Percentiles rank a stretch among this genome's conserved stretches.
Evolutionary conservation across 495 filamentous ascomycete species (phyloP).

Genomic region (Tuber brumale): DNA sequence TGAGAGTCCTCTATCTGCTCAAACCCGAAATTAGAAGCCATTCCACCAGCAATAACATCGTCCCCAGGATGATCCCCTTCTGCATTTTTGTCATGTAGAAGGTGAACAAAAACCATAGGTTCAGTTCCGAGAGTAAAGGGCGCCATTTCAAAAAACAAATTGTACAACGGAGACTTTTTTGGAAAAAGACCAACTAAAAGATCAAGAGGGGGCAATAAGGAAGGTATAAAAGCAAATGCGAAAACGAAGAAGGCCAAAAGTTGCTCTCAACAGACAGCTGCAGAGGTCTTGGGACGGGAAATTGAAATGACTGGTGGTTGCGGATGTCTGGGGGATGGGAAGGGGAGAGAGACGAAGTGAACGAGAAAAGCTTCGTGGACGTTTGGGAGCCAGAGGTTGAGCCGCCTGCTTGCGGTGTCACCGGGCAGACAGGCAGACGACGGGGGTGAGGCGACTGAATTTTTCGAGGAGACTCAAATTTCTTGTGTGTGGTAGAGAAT

Average conservation of each 20-base stretch:
- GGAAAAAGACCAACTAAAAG: conserved; percentile 11
- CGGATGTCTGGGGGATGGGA: neutral
- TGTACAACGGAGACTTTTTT: conserved; percentile 7
- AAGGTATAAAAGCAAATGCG: neutral
- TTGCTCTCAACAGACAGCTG: neutral
- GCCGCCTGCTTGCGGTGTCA: neutral
- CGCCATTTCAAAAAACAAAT: conserved; percentile 21
- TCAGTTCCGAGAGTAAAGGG: conserved; percentile 9
- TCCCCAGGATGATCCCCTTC: conserved; percentile 6
- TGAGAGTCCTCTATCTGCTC: conserved; percentile 81
- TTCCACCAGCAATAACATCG: conserved; percentile 4
- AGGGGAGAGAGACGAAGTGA: neutral
- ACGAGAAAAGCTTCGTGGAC: neutral
- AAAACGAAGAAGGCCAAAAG: neutral
- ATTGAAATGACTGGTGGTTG: neutral
- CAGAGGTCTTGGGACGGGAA: neutral
- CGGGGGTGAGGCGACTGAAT: neutral
- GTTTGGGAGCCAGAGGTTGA: neutral
- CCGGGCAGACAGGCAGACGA: neutral
- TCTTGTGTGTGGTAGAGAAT: neutral
- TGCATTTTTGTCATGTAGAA: conserved; percentile 21
- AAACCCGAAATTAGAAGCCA: conserved; percentile 36
- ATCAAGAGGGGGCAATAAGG: neutral
- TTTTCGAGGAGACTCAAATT: neutral
- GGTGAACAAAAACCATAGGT: conserved; percentile 31